Conservation (phyloP, 768 basidiomycete species). For the Aureoboletus auriporus region DNA sequence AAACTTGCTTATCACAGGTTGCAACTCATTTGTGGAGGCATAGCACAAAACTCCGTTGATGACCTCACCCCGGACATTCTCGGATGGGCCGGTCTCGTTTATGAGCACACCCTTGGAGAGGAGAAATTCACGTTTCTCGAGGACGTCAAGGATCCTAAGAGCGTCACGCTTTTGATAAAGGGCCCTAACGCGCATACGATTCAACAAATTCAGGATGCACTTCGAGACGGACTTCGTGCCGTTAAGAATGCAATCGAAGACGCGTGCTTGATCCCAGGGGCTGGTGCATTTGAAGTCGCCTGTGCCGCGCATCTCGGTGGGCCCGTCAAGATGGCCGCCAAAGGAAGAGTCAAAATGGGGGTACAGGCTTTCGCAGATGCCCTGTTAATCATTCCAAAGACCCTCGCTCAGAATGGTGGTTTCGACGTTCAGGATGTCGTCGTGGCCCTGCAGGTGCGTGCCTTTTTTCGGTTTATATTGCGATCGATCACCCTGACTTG, state of each 20-base stretch:
- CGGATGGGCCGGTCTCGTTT: constrained; percentile 97
- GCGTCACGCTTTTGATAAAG: constrained; percentile 94
- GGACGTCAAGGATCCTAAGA: constrained; percentile 92
- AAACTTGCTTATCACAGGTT: constrained; percentile 45
- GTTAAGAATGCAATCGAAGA: constrained; percentile 98
- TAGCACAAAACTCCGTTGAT: constrained; percentile 97
- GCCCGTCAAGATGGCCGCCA: constrained; percentile 77
- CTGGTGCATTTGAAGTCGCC: constrained; percentile 94
- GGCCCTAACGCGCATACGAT: constrained; percentile 96
- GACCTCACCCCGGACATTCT: constrained; percentile 88
- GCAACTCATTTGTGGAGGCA: constrained; percentile 91
- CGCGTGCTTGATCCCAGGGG: constrained; percentile 85
- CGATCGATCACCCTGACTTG: constrained; percentile 10
- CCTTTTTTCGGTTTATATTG: constrained; percentile 2
- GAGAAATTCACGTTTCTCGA: constrained; percentile 98
- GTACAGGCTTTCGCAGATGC: constrained; percentile 97
- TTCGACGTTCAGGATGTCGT: constrained; percentile 96
- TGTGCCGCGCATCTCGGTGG: constrained; percentile 82
- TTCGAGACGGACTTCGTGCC: constrained; percentile 92
- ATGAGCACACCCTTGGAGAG: constrained; percentile 98
- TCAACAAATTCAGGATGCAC: constrained; percentile 95
- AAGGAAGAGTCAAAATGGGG: constrained; percentile 95
- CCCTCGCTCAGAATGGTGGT: constrained; percentile 91
- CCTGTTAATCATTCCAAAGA: constrained; percentile 92
- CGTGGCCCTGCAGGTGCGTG: constrained; percentile 77